Evolutionary conservation across 768 basidiomycete genomes (phyloP), one percentile per base, ranked within the genome.

Genomic region (Dendrothele bispora): DNA sequence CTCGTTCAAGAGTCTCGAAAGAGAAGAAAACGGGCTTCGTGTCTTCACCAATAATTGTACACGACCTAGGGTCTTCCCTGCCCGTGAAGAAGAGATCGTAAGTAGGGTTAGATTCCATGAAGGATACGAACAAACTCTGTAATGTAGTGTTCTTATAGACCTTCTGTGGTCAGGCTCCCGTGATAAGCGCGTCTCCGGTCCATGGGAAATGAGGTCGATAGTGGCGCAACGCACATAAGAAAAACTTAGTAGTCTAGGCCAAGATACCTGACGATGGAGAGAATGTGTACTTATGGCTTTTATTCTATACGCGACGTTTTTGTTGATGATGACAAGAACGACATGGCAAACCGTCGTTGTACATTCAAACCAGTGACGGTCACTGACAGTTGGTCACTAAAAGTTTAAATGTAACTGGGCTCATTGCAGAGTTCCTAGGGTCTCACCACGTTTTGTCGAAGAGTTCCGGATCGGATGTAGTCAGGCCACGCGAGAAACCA

Each of bases 41-140:
- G 64, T 79, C 80, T 58, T 83, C 78, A 32, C 86, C 84, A 55
- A 88, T 86, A 67, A 88, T 66, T 49, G 81, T 74, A 60, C 82
- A 84, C 49, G 72, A 74, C 46, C 85, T 79, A 37, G 86, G 84
- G 67, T 88, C 77, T 62, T 83, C 82, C 59, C 71, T 70, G 46
- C 84, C 82, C 39, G 84, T 83, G 72, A 88, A 88, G 67, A 78
- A 86, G 27, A 88, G 65, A 59, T 77, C 68, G 63, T 73, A 84
- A 50, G 74, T 69, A 49, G 71, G 68, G 35, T 39, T 10, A 39
- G 60, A 62, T 5, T 35, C 22, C 72, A 70, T 66, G 44, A 54
- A 30, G 43, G 30, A 42, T 20, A 4, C 22, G 28, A 45, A 32
- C 21, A 10, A n/a, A 26, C 30, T 42, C 49, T 37, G 49, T 32